Conservation (phyloP, 768 basidiomycete genomes). For the Agaricus subrufescens region DNA sequence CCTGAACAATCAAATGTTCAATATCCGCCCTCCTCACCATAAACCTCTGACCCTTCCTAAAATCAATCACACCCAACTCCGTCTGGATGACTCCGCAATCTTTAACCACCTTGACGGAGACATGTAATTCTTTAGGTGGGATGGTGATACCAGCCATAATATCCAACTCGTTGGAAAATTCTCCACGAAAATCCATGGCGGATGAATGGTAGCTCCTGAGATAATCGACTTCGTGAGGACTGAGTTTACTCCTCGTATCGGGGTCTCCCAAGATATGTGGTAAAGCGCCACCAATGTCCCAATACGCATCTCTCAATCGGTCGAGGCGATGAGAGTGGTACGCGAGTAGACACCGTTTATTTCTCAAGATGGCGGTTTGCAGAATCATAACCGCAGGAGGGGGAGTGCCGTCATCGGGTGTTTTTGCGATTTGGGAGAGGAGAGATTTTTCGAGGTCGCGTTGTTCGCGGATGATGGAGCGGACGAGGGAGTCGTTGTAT, state of each 20-base stretch:
- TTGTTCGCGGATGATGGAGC: slow-evolving; percentile 84
- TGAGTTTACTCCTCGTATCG: slow-evolving; percentile 65
- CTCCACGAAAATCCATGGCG: slow-evolving; percentile 79
- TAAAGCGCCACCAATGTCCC: slow-evolving; percentile 83
- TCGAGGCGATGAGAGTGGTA: slow-evolving; percentile 88
- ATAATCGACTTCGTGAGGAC: slow-evolving; percentile 54
- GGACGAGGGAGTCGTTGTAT: slow-evolving; percentile 87
- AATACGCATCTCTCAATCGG: slow-evolving; percentile 82
- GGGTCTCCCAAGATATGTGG: slow-evolving; percentile 72
- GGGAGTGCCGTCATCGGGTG: slow-evolving; percentile 20
- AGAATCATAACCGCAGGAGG: slow-evolving; percentile 73
- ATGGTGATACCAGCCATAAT: slow-evolving; percentile 76
- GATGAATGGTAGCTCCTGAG: slow-evolving; percentile 75
- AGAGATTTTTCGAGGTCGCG: slow-evolving; percentile 74
- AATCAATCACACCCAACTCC: slow-evolving; percentile 86
- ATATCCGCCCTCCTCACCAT: slow-evolving; percentile 86
- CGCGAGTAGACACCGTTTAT: slow-evolving; percentile 93
- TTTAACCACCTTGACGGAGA: slow-evolving; percentile 77
- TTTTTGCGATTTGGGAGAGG: slow-evolving; percentile 31
- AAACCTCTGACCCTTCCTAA: slow-evolving; percentile 85
- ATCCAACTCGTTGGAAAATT: slow-evolving; percentile 84
- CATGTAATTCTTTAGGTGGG: slow-evolving; percentile 88
- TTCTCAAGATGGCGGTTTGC: slow-evolving; percentile 85
- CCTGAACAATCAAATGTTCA: slow-evolving; percentile 91
- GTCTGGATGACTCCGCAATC: slow-evolving; percentile 94